Percentiles rank a stretch among this genome's conserved stretches.
Conservation (phyloP, 768 basidiomycete species). For the Mycena indigotica region DNA sequence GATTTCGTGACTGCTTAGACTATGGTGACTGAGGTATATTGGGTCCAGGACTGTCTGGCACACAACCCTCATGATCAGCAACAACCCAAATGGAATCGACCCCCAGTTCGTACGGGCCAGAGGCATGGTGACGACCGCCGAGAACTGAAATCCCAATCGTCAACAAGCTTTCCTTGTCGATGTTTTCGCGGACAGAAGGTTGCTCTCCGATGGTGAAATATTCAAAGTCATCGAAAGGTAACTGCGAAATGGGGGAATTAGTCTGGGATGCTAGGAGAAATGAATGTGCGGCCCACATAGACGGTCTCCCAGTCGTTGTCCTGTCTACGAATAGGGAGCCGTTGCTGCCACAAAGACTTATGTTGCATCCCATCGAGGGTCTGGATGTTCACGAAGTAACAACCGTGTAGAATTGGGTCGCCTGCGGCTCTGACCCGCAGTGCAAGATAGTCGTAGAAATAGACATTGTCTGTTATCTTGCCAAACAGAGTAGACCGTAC, state of each 20-base stretch:
- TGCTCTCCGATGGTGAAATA: constrained; percentile 75
- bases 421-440: constrained; percentile 80
- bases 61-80: constrained; percentile 73
- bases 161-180: constrained; percentile 74
- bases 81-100: constrained; percentile 80
- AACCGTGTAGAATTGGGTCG: constrained; percentile 70
- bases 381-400: constrained; percentile 94
- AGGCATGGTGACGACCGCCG: constrained; percentile 76
- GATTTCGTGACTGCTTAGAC: not conserved
- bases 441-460: constrained; percentile 77
- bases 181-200: constrained; percentile 68
- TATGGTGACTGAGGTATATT: constrained; percentile 14
- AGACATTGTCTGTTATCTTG: constrained; percentile 81
- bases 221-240: constrained; percentile 79
- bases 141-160: constrained; percentile 87
- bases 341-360: constrained; percentile 93
- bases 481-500: constrained; percentile 87
- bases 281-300: constrained; percentile 52
- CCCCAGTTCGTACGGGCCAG: constrained; percentile 81
- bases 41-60: constrained; percentile 29
- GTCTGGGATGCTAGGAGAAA: constrained; percentile 22
- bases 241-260: too few species aligned
- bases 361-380: constrained; percentile 73
- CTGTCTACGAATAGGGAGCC: constrained; percentile 72
- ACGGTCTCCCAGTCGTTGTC: constrained; percentile 81